Evolutionary conservation across 768 basidiomycete genomes (phyloP).

Genomic region (Paxillus involutus): DNA sequence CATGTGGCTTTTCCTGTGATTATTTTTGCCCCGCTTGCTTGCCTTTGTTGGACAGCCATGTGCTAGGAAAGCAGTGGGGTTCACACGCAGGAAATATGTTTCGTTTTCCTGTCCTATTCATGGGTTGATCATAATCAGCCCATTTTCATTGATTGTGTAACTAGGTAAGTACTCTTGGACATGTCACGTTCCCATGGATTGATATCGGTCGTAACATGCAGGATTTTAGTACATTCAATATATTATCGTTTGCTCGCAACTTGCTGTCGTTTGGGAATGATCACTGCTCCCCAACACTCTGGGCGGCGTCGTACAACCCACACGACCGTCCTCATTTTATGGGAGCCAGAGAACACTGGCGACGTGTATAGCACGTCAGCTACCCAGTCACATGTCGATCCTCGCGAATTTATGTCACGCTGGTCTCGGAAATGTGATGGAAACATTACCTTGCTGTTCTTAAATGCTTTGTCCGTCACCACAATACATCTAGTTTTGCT

Average conservation of each 20-base stretch:
- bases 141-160: not conserved
- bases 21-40: slow-evolving; percentile 42
- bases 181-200: not conserved
- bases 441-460: slow-evolving; percentile 14
- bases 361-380: slow-evolving; percentile 23
- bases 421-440: slow-evolving; percentile 38
- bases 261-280: not conserved
- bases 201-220: not conserved
- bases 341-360: slow-evolving; percentile 67
- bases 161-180: slow-evolving; percentile 17
- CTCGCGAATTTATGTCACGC: slow-evolving; percentile 23
- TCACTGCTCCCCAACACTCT: slow-evolving; percentile 92
- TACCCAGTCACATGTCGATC: slow-evolving; percentile 37
- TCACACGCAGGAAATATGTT: slow-evolving; percentile 52
- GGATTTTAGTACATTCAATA: slow-evolving; percentile 4
- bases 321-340: slow-evolving; percentile 95
- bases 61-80: slow-evolving; percentile 39
- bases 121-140: not conserved
- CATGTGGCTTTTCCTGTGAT: slow-evolving; percentile 31
- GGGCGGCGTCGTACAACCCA: slow-evolving; percentile 68
- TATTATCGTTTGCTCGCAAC: not conserved
- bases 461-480: not conserved
- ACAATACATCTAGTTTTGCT: not conserved
- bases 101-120: not conserved
- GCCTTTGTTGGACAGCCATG: slow-evolving; percentile 23